Percentiles rank a stretch among this genome's conserved stretches.
Evolutionary conservation across 1,139 yeast species (phyloP).

Genomic region (Zygoascus sp.): DNA sequence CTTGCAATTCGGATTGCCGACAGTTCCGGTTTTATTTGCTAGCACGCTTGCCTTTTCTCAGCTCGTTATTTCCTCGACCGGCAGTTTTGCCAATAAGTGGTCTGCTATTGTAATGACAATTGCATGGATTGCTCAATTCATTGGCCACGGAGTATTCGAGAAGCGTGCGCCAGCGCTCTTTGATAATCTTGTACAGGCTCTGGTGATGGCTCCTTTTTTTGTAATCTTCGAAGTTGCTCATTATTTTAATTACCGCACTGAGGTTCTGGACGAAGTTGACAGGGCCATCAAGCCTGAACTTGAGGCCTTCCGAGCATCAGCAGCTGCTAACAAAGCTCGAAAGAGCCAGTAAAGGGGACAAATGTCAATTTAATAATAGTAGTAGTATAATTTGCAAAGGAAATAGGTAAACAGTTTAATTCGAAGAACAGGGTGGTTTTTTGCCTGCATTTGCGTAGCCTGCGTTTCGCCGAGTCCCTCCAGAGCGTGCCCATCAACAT

Average conservation of each 20-base stretch:
- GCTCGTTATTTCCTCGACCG: conserved; percentile 13
- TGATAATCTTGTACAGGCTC: conserved; percentile 77
- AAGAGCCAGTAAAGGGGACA: neutral
- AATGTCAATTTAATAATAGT: neutral
- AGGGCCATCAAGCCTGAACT: conserved; percentile 41
- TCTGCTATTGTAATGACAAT: conserved; percentile 1
- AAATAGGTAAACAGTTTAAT: too few relatives aligned
- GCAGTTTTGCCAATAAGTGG: neutral
- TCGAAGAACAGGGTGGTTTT: too few relatives aligned
- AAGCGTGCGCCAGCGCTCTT: conserved; percentile 80
- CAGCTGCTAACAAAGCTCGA: neutral
- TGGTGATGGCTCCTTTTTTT: conserved; percentile 88
- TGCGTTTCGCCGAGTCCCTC: too few relatives aligned
- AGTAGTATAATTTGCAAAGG: too few relatives aligned
- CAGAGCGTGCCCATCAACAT: too few relatives aligned
- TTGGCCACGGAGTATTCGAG: conserved; percentile 84
- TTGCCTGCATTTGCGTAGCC: too few relatives aligned
- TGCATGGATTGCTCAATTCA: conserved; percentile 77
- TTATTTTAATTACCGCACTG: conserved; percentile 54
- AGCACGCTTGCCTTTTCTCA: conserved; percentile 27
- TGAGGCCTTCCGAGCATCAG: conserved; percentile 22
- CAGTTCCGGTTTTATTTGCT: conserved; percentile 37
- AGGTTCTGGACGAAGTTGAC: conserved; percentile 54
- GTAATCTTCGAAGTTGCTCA: conserved; percentile 76
- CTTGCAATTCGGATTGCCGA: conserved; percentile 40